Evolutionary conservation across 176 grass and related monocot genomes (phyloP), one percentile per base, ranked within the genome.

Genomic region (Carex pumila): DNA sequence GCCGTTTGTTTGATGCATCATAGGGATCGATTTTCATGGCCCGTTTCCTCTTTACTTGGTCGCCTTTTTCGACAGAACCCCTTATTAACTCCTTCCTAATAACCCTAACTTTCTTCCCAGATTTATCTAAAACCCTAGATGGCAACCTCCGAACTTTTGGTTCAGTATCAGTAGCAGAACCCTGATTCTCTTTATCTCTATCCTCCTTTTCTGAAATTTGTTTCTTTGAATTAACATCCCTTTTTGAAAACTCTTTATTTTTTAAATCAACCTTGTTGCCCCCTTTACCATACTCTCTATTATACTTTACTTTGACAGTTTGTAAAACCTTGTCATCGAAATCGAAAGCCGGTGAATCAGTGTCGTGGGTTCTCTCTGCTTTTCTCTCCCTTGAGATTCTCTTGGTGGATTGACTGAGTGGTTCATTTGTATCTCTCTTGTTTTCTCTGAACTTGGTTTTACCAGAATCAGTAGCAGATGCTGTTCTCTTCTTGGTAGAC

Each of bases 1-100:
- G 84, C 62, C 95, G 37, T 88, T 98, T 98, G 88, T 94, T 98
- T 6, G 95, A 98, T 71, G 67, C 87, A 63, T 98, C 95, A 71
- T 91, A 90, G 25, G 79, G 92, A 88, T 94, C 91, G 39, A 98
- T 85, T 64, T 91, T 98, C 76, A 98, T 98, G 9, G 79, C 81
- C 12, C 92, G 82, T 63, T 94, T 94, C 86, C 85, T 94, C 88
- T 90, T 93, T 67, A 91, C 90, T 14, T 86, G 89, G 62, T 81
- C 85, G 67, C 61, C 12, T 76, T 81, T 62, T 87, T 90, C 91
- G 47, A 83, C 88, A 83, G 62, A 69, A 0, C 81, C 89, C 84
- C 66, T 83, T 80, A 52, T 73, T 43, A 84, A 84, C 87, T 86
- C 80, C 85, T 89, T 98, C 71, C 83, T 90, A 73, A 60, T 82